phyloP scores from a whole-genome alignment of 73 alveolate species.

The Paramecium pentaurelia region DNA sequence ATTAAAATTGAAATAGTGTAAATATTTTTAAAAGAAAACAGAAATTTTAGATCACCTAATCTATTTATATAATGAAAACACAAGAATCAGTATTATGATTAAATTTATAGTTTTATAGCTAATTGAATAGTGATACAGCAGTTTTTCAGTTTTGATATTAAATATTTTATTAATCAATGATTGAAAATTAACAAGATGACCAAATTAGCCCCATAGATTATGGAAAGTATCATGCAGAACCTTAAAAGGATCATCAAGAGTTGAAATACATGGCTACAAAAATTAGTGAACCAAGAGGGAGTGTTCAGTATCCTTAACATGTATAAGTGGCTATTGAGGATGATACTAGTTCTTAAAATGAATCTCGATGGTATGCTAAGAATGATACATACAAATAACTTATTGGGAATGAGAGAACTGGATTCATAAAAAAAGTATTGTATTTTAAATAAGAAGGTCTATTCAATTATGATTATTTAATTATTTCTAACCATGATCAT shows the following conservation, averaged over 20 bases:
- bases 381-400: neutral
- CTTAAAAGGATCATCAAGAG: neutral
- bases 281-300: conserved; percentile 31
- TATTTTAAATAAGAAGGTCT: neutral
- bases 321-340: conserved; percentile 8
- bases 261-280: neutral
- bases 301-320: conserved; percentile 22
- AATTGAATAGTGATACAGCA: neutral
- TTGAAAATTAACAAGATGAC: neutral
- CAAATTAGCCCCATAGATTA: neutral
- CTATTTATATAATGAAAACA: neutral
- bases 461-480: conserved; percentile 13
- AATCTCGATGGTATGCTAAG: conserved; percentile 43
- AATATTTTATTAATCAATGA: neutral
- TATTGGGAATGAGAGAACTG: conserved; percentile 1
- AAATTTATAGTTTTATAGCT: neutral
- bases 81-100: neutral
- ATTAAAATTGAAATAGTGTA: neutral
- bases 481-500: neutral
- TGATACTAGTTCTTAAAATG: neutral
- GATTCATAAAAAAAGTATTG: conserved; percentile 18
- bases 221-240: neutral
- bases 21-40: neutral
- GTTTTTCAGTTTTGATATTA: neutral
- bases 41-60: neutral